Evolutionary conservation across 1,139 yeast genomes (phyloP), one percentile per base, ranked within the genome.

Genomic region (Pneumocystis murina): DNA sequence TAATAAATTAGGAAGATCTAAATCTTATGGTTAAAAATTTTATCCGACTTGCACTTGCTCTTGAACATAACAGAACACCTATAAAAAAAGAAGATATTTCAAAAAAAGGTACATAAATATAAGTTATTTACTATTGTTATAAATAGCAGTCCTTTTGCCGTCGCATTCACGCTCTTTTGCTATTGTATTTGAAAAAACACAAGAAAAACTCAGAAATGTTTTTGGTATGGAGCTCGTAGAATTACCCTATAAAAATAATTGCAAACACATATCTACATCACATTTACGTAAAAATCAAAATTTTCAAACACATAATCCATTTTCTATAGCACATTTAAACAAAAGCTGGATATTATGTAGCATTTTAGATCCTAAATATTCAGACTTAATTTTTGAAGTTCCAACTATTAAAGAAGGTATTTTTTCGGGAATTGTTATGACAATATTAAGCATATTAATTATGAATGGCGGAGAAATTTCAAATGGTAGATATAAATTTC

Each of bases 171-270:
- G 69, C 5, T 59, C 61, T 14, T 68, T 68, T 43, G 30, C 61
- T 33, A 35, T 39, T 17, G 67, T 68, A 35, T 65, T 67, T 61
- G 62, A 24, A 17, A 57, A 30, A 16, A 66, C 69, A 24, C 69
- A 68, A 59, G 48, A 61, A 38, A 60, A 62, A 16, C 63, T 68
- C 41, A 59, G 59, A 28, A 38, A 20, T n/a, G 61, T 57, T 4
- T 55, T 66, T 10, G 69, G 69, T 28, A 62, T 67, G 67, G 62
- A 61, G 30, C 40, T 68, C 36, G 64, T 62, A 8, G 69, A 68
- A 39, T 63, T 68, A 39, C 69, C 69, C 2, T 61, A 60, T 20
- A 67, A 65, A 35, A 55, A 64, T 24, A 59, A 63, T 2, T 41
- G 67, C 8, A 35, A 41, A 24, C 62, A 62, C 17, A 59, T 64